Base-by-base conservation (phyloP, 192 early-diverging fungal genomes). In the Linnemannia schmuckeri region DNA sequence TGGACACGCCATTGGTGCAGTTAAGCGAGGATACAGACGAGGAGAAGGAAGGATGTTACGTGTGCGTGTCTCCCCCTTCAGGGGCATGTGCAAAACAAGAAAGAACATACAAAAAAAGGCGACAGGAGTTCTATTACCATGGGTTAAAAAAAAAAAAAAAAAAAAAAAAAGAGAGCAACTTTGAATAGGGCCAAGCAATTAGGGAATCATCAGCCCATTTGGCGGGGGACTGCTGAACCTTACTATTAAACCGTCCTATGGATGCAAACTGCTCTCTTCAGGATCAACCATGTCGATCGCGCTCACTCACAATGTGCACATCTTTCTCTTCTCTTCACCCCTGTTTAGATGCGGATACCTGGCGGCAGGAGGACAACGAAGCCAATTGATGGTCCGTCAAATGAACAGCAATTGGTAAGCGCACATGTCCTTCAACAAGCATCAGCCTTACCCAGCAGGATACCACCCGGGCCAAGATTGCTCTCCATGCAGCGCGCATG, bases 281-380 rank as follows among this genome's bases (percentile, higher is more conserved):
- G 27, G 61, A 33, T 66, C 61, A 30, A 15, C 61, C 8, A 15
- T 30, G 33, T 61, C 8, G 57, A 7, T 66, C 30, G 46, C 52
- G 24, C 69, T 42, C 44, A 41, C 20, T 41, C 72, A 10, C 24
- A 13, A 12, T 69, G 18, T 24, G 20, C 70, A 12, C 44, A n/a
- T 33, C 33, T n/a, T 41, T 38, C 35, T 74, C 41, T 69, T 66
- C 12, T 57, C 8, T 40, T 40, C 33, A 38, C 35, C 13, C 18
- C 46, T 47, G 17, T 13, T 13, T 81, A 94, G 95, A 44, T 92
- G 90, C 74, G 97, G 97, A 27, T 99, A 93, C 81, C 90, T 97
- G 57, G 98, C 97, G 2, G 97, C 95, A 33, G 98, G 98, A 54
- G 98, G 98, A n/a, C 96, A 97, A 85, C 90, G 95, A 10, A 94